These are phyloP conservation scores for Escallonia herrerae DNA, from an alignment of 129 eudicot genomes.

Conservation along the genomic window DNA sequence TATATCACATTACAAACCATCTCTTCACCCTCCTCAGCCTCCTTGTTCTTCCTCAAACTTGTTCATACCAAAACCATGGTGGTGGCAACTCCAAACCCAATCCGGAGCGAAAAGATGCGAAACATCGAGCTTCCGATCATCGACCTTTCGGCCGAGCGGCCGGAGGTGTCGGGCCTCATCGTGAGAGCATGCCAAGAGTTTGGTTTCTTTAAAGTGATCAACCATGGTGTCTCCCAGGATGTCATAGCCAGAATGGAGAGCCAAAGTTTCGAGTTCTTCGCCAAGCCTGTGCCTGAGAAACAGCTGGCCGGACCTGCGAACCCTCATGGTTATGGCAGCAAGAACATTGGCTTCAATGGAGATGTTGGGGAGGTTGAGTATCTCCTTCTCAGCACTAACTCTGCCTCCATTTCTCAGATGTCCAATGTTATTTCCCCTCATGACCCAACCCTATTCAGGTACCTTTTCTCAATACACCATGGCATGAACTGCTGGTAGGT, in stretches of 20 bases:
- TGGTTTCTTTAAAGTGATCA: constrained; percentile 79
- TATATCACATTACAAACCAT: too few species aligned
- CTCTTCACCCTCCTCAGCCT: too few species aligned
- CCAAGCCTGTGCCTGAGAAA: constrained; percentile 45
- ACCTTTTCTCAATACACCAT: background rate
- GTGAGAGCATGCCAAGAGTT: constrained; percentile 67
- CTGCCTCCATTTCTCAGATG: constrained; percentile 17
- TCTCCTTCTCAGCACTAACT: constrained; percentile 50
- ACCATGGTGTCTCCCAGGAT: constrained; percentile 61
- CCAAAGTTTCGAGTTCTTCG: constrained; percentile 45
- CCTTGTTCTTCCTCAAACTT: too few species aligned
- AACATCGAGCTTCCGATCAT: constrained; percentile 49
- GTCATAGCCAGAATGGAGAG: constrained; percentile 50
- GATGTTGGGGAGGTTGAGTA: constrained; percentile 79
- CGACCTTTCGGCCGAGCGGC: constrained; percentile 32
- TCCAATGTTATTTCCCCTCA: constrained; percentile 23
- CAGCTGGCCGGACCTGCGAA: constrained; percentile 51
- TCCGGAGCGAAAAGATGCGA: constrained; percentile 29
- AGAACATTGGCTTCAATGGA: constrained; percentile 69
- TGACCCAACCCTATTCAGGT: constrained; percentile 54
- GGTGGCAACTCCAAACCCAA: constrained; percentile 23
- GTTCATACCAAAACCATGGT: constrained; percentile 23
- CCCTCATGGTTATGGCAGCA: constrained; percentile 73
- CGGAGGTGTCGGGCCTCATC: constrained; percentile 33
- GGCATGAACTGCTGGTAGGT: too few species aligned